Percentiles rank a stretch among this genome's conserved stretches.
Evolutionary conservation across 345 rosid genomes (phyloP).

Genomic region (Citrus medica): DNA sequence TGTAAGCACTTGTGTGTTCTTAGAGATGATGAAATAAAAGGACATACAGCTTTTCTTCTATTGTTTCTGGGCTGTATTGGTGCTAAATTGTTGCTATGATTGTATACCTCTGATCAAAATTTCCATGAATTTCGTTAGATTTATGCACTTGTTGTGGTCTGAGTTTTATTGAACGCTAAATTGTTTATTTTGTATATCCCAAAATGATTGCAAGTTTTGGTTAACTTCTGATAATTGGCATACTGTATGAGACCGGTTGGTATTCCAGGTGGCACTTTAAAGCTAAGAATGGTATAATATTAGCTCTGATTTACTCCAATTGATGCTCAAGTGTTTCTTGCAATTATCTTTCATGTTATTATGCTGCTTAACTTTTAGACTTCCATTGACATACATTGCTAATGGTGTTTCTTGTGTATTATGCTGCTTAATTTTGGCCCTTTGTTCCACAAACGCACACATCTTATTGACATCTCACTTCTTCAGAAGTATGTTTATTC

Average conservation of each 20-base stretch:
- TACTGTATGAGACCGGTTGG: not conserved
- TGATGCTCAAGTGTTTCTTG: not conserved
- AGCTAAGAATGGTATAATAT: not conserved
- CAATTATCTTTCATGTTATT: not conserved
- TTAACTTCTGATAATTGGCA: not conserved
- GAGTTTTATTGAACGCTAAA: not conserved
- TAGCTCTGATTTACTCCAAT: not conserved
- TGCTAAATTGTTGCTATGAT: not conserved
- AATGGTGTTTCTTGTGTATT: not conserved
- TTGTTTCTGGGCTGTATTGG: not conserved
- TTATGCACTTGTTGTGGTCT: not conserved
- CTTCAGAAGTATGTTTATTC: not conserved
- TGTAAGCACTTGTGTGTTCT: not conserved
- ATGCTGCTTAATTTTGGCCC: not conserved
- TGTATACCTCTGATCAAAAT: not conserved
- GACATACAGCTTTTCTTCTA: not conserved
- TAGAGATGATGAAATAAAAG: not conserved
- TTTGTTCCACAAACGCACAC: not conserved
- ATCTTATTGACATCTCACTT: not conserved
- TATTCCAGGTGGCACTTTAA: not conserved
- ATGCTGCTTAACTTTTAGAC: not conserved
- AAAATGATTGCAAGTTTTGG: not conserved
- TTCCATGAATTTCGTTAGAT: not conserved
- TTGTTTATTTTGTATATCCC: not conserved
- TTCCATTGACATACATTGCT: not conserved